Evolutionary conservation across 495 filamentous ascomycete species (phyloP).

Genomic region (Penicillium pancosmium): DNA sequence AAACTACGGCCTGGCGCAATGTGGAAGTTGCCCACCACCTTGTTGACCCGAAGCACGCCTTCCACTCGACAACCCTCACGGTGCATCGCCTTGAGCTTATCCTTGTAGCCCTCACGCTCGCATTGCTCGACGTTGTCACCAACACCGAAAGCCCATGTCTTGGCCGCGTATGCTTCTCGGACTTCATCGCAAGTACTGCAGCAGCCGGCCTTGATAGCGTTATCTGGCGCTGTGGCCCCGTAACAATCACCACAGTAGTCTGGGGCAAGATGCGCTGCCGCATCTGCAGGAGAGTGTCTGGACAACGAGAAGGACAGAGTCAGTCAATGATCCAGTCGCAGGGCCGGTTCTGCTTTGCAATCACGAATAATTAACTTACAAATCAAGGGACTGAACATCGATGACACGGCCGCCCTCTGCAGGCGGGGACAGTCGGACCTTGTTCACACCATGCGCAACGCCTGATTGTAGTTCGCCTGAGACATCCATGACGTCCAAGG

Average conservation of each 20-base stretch:
- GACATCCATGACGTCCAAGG: constrained; percentile 98
- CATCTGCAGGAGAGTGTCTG: constrained; percentile 65
- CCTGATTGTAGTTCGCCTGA: constrained; percentile 94
- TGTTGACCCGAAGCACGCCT: constrained; percentile 91
- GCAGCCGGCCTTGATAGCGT: constrained; percentile 75
- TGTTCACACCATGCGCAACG: constrained; percentile 87
- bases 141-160: constrained; percentile 89
- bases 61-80: constrained; percentile 94
- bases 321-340: constrained; percentile 4
- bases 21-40: constrained; percentile 98
- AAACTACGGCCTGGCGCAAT: constrained; percentile 94
- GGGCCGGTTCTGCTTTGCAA: not conserved
- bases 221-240: constrained; percentile 72
- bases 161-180: constrained; percentile 84
- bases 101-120: constrained; percentile 87
- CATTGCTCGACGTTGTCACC: constrained; percentile 96
- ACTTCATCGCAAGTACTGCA: constrained; percentile 98
- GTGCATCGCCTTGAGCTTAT: constrained; percentile 82
- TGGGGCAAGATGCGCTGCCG: constrained; percentile 82
- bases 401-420: constrained; percentile 80
- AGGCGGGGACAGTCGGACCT: constrained; percentile 74
- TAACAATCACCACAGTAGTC: constrained; percentile 94
- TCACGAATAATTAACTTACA: constrained; percentile 54
- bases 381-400: constrained; percentile 69
- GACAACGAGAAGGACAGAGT: constrained; percentile 5